These are phyloP conservation scores for Samsoniella hepiali DNA, from an alignment of 2,329 filamentous ascomycete genomes.

Conservation along the genomic window DNA sequence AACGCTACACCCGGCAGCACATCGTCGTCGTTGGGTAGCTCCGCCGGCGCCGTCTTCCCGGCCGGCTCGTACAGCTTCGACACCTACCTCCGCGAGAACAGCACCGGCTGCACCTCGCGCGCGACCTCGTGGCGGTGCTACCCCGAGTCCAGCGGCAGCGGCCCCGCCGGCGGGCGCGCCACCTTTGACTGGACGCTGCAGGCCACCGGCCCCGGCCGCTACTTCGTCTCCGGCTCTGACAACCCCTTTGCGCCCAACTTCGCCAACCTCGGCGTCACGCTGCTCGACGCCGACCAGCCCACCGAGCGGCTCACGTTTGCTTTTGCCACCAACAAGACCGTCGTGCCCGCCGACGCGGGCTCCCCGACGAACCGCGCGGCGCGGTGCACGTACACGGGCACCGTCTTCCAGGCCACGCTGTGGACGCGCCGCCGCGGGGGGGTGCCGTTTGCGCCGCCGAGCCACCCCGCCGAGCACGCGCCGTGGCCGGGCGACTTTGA, in stretches of 20 bases:
- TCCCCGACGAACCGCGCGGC: slow-evolving; percentile 42
- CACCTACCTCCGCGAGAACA: slow-evolving; percentile 52
- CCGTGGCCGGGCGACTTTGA: slow-evolving; percentile 59
- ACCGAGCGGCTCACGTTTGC: slow-evolving; percentile 59
- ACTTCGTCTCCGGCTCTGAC: slow-evolving; percentile 52
- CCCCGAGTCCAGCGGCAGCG: slow-evolving; percentile 42
- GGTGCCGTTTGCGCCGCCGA: slow-evolving; percentile 21
- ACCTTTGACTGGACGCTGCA: slow-evolving; percentile 54
- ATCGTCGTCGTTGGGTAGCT: neutral
- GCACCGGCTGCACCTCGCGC: slow-evolving; percentile 56
- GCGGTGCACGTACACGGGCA: slow-evolving; percentile 57
- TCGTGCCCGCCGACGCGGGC: slow-evolving; percentile 46
- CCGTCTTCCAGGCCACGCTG: slow-evolving; percentile 53
- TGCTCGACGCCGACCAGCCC: slow-evolving; percentile 44
- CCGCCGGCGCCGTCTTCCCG: slow-evolving; percentile 45
- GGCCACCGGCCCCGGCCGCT: slow-evolving; percentile 31
- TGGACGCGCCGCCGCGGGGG: slow-evolving; percentile 49
- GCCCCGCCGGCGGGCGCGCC: slow-evolving; percentile 32
- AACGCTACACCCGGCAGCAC: neutral
- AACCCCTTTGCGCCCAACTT: slow-evolving; percentile 58
- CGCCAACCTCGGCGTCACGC: slow-evolving; percentile 45
- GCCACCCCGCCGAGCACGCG: slow-evolving; percentile 30
- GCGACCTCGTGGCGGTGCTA: slow-evolving; percentile 60
- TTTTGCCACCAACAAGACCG: slow-evolving; percentile 49
- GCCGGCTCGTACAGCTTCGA: slow-evolving; percentile 60